Evolutionary conservation across 208 protist species (phyloP), one percentile per base, ranked within the genome.

Genomic region (Trypanosoma grayi): DNA sequence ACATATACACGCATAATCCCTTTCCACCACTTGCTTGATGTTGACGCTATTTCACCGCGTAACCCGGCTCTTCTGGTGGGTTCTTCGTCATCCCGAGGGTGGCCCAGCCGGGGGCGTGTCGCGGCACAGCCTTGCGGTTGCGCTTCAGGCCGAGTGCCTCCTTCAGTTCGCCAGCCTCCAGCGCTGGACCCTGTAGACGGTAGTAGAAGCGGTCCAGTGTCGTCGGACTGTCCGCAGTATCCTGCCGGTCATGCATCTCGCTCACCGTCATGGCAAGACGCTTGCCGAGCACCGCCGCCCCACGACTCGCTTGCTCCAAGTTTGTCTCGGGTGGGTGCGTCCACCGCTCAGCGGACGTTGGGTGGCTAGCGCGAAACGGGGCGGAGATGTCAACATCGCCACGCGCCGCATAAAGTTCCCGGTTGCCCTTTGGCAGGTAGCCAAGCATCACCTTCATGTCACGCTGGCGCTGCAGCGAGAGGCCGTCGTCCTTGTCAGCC

Each of bases 141-240:
- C 84, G 67, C 60, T 94, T 94, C 28, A 94, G 75, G n/a, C 87
- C 87, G 16, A 94, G 62, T 20, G 87, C 82, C 61, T 94, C 84
- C 74, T 94, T 94, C 34, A 94, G 70, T 69, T 87, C 85, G 57
- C 87, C 87, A 34, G 87, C 77, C 66, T 92, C 85, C 37, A 94
- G 67, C 30, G 87, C 87, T 4, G 87, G 79, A 0, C 87, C 87
- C 40, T 88, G 75, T 33, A 85, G 67, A 8, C 69, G 60, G 70
- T 94, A 94, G 69, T 92, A 94, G 70, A 90, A 92, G 37, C 81
- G 84, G 44, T 92, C 83, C 18, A 94, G 73, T 56, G 77, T 75
- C 16, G 78, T 83, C n/a, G 84, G 79, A 58, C 87, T 87, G 54
- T 92, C 87, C 2, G 79, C 61, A 13, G 84, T 90, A 55, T 94